Evolutionary conservation across 345 rosid species (phyloP).

Genomic region (Turnera subulata): DNA sequence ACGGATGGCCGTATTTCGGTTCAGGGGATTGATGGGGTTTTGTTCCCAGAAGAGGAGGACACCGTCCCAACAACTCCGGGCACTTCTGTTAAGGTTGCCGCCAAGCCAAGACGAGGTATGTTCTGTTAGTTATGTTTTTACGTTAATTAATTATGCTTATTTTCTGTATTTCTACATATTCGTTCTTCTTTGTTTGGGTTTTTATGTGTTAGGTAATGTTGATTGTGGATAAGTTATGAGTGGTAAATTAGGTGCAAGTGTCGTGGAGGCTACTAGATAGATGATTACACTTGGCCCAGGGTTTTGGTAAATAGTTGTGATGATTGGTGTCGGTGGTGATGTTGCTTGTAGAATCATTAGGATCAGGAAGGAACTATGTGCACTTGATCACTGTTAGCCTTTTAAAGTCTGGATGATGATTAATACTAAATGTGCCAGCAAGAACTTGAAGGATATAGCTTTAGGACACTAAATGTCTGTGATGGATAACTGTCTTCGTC

Average conservation of each 20-base stretch:
- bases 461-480: too few species aligned
- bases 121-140: neutral
- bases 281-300: neutral
- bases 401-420: too few species aligned
- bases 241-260: neutral
- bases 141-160: neutral
- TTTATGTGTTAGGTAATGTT: neutral
- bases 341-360: too few species aligned
- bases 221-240: too few species aligned
- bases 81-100: constrained; percentile 42
- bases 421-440: too few species aligned
- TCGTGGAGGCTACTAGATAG: neutral
- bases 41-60: constrained; percentile 62
- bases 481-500: too few species aligned
- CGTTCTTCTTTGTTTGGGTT: neutral
- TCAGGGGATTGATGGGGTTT: constrained; percentile 87
- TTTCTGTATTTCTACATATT: too few species aligned
- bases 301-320: constrained; percentile 1
- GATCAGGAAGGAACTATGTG: too few species aligned
- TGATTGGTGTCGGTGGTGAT: constrained; percentile 10
- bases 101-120: constrained; percentile 87
- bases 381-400: too few species aligned
- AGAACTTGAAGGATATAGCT: too few species aligned
- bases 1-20: constrained; percentile 95
- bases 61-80: constrained; percentile 18